Base-by-base conservation (phyloP, 148 eudicot genomes). In the Rhododendron molle region DNA sequence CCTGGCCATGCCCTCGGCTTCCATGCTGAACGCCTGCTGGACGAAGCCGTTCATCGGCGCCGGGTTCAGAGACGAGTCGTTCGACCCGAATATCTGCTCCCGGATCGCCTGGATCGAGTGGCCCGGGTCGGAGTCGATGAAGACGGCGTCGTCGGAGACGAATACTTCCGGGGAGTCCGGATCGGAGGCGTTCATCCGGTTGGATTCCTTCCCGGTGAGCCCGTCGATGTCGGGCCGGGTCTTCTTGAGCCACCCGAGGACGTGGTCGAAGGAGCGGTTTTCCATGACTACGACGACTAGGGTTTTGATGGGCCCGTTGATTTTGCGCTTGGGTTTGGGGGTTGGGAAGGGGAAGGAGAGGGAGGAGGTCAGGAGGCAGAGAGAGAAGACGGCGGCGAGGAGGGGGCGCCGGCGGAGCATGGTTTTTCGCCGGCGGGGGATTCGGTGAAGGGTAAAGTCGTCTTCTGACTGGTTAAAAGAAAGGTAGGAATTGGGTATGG, bases 21-120 rank as follows among this genome's bases (percentile, higher is more conserved):
- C 92, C 95, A 93, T 95, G 11, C 81, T 83, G 28, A 71, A 32
- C 0, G 99, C 98, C 73, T 96, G 98, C 88, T 96, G 99, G 5
- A 84, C 99, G 36, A 96, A 96, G 83, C 99, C 99, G 88, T 89
- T 91, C 99, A 96, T 96, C 69, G 98, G 99, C 1, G 98, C 99
- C 78, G 99, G 99, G 92, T 93, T 43, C 1, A 82, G 47, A 0
- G 80, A 74, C 4, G 91, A n/a, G 2, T 10, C 82, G 13, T 85
- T 44, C 44, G 93, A 92, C 87, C 99, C 99, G 92, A 94, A 95
- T 38, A 96, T 92, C 87, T 96, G 99, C 50, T 95, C 99, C 2
- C 92, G 85, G 60, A 96, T 96, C 11, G 99, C 99, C 83, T 96
- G 99, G 4, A 96, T 95, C 0, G 99, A 96, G 88, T 96, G 99